Evolutionary conservation across 2,329 filamentous ascomycete species (phyloP), one percentile per base, ranked within the genome.

Genomic region (Xylaria sp.): DNA sequence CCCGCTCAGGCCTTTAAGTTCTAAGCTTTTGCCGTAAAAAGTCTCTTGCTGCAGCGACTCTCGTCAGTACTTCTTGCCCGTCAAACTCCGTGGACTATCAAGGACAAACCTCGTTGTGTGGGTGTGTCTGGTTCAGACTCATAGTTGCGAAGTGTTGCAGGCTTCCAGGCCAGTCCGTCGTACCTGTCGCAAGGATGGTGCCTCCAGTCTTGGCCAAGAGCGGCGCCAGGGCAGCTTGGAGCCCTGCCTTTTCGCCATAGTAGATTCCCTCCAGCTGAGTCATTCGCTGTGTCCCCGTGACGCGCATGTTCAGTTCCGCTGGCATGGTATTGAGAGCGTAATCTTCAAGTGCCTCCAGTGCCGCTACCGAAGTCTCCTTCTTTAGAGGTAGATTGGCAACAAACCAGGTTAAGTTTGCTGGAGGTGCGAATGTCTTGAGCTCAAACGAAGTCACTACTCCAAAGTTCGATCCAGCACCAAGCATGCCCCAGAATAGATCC

Each of bases 301-400:
- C 69, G 21, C 81, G 79, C 78, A 83, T 81, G 70, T 83, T 84
- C 25, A 84, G 70, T 75, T 82, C 81, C 6, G 72, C 66, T 8
- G 82, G 81, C 79, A 82, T 81, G 8, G 72, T 77, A 47, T 78
- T 74, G 12, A 66, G 57, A 21, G 67, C 70, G 50, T 74, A 78
- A 23, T 77, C 74, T 53, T 78, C 73, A 2, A 79, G 62, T 13
- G 76, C 75, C 59, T 93, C 91, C 5, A 93, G 82, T n/a, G 69
- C 75, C 2, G 73, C 71, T 13, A 74, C 75, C 3, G 74, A 69
- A 1, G 68, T 75, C 37, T 73, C 72, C 57, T 74, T 70, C 63
- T 74, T 78, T 71, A 71, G 69, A 3, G 76, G 76, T 53, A 78
- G 37, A 32, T 68, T 76, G 18, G 66, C 76, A 16, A 76, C 71